Percentiles rank a stretch among this genome's conserved stretches.
Conservation (phyloP, 495 filamentous ascomycete genomes). For the Neurospora tetraspora region DNA sequence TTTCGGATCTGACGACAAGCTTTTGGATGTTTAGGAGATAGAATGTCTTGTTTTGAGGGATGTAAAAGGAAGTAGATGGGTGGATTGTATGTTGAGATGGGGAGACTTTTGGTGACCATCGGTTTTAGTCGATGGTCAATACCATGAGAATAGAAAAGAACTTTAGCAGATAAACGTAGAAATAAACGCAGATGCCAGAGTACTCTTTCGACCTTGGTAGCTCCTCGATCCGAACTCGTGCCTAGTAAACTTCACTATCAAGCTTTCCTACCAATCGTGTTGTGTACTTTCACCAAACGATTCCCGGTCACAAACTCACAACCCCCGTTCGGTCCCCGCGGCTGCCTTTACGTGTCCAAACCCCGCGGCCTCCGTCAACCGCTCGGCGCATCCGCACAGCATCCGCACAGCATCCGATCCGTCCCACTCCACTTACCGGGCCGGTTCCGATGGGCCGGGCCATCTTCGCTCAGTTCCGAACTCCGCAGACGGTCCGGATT, state of each 20-base stretch:
- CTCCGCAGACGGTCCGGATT: background rate
- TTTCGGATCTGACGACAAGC: background rate
- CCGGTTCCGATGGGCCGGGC: background rate
- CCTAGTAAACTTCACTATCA: background rate
- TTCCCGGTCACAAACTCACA: background rate
- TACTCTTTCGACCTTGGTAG: background rate
- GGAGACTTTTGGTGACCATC: background rate
- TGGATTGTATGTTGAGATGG: background rate
- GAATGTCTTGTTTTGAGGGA: background rate
- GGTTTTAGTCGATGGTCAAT: background rate
- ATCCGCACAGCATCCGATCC: background rate
- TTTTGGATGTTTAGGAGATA: background rate
- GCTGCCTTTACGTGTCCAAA: background rate
- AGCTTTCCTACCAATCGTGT: background rate
- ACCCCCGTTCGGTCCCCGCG: background rate
- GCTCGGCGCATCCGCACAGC: background rate
- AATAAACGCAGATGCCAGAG: background rate
- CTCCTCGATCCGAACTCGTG: background rate
- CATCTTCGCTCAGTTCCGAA: background rate
- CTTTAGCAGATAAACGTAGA: background rate
- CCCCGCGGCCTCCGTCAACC: background rate
- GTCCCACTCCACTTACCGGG: background rate
- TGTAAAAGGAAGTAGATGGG: background rate
- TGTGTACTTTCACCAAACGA: background rate
- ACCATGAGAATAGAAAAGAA: background rate